phyloP scores from a whole-genome alignment of 164 flowering plant genomes.

The Magnolia kwangsiensis region DNA sequence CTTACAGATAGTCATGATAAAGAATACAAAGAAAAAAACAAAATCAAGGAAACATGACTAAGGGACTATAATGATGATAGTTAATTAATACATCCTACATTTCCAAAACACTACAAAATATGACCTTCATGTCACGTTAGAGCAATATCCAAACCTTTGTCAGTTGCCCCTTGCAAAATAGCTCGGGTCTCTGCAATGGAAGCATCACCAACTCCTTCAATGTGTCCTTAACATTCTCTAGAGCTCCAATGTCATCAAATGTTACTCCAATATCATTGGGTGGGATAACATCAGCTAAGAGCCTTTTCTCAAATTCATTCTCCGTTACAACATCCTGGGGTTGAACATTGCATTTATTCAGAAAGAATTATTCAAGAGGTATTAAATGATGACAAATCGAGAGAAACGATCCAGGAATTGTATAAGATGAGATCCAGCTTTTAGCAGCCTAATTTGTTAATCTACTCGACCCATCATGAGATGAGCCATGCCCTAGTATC shows the following conservation, averaged over 20 bases:
- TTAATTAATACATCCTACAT: background rate
- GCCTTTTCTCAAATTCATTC: constrained; percentile 91
- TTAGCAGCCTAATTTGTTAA: background rate
- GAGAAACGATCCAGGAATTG: background rate
- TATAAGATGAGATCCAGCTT: background rate
- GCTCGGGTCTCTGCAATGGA: constrained; percentile 92
- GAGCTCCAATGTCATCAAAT: constrained; percentile 93
- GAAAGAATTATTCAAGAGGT: constrained; percentile 2
- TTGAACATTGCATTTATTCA: background rate
- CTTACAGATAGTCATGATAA: background rate
- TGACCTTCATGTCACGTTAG: background rate
- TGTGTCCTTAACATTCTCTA: constrained; percentile 93
- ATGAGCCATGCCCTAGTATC: background rate
- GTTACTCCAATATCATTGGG: constrained; percentile 92
- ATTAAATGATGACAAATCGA: background rate
- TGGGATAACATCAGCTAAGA: constrained; percentile 91
- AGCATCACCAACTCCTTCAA: constrained; percentile 97
- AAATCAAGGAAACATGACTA: too few species aligned
- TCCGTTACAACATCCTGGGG: constrained; percentile 92
- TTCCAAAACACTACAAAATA: background rate
- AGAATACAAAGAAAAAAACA: background rate
- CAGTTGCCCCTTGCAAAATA: constrained; percentile 88
- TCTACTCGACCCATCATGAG: background rate
- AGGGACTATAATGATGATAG: background rate
- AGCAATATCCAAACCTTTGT: constrained; percentile 52